phyloP scores from a whole-genome alignment of 176 grass and related monocot species.

The Eragrostis nindensis region DNA sequence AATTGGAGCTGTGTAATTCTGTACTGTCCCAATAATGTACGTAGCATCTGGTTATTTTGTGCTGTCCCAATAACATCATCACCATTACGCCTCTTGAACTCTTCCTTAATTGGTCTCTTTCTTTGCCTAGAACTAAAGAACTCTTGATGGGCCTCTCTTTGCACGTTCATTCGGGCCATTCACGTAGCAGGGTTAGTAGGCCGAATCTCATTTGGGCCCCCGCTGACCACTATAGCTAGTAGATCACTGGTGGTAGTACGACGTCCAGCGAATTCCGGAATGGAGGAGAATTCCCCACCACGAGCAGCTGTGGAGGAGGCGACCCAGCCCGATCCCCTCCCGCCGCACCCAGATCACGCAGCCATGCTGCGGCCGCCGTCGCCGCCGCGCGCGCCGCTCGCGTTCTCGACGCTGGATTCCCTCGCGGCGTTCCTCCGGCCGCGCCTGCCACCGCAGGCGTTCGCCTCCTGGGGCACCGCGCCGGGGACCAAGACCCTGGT shows the following conservation, averaged over 20 bases:
- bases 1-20: constrained; percentile 2
- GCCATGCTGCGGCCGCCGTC: constrained; percentile 51
- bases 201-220: not conserved
- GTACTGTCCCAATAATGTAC: not conserved
- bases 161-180: not conserved
- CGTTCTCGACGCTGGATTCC: constrained; percentile 70
- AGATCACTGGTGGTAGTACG: too few relatives aligned
- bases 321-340: not conserved
- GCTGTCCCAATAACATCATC: not conserved
- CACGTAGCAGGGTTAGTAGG: not conserved
- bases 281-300: constrained; percentile 31
- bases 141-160: not conserved
- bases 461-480: constrained; percentile 67
- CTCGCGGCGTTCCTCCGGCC: constrained; percentile 67
- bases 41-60: not conserved
- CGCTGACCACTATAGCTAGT: too few relatives aligned
- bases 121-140: too few relatives aligned
- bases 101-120: too few relatives aligned
- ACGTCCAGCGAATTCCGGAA: not conserved
- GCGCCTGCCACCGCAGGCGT: constrained; percentile 46
- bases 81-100: too few relatives aligned
- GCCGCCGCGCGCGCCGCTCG: constrained; percentile 47
- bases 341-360: not conserved
- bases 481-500: constrained; percentile 75
- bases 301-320: not conserved